phyloP scores from a whole-genome alignment of 371 early-diverging fungal genomes.

The Rhizopus sp. region DNA sequence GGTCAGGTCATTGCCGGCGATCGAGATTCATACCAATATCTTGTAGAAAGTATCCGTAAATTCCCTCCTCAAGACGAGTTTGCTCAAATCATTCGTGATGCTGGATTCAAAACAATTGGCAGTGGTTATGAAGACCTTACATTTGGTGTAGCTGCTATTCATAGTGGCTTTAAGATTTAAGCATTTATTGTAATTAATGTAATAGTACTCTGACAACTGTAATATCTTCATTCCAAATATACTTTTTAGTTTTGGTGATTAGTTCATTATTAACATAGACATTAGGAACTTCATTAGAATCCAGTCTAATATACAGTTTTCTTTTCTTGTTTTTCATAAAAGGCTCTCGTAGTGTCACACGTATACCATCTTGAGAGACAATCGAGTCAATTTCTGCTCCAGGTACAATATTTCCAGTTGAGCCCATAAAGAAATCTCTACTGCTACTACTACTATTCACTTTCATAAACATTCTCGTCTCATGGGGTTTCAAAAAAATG shows the following conservation, averaged over 20 bases:
- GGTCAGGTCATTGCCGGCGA: conserved; percentile 92
- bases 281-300: conserved; percentile 16
- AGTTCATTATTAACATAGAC: conserved; percentile 23
- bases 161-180: conserved; percentile 88
- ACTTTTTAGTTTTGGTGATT: conserved; percentile 10
- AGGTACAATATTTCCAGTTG: conserved; percentile 48
- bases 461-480: conserved; percentile 45
- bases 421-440: conserved; percentile 31
- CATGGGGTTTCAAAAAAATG: conserved; percentile 35
- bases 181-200: conserved; percentile 7
- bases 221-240: conserved; percentile 20
- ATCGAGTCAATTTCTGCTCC: conserved; percentile 37
- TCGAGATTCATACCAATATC: conserved; percentile 92
- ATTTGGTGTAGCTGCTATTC: conserved; percentile 96
- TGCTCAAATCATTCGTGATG: conserved; percentile 85
- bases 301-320: conserved; percentile 15
- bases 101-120: conserved; percentile 90
- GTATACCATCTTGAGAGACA: conserved; percentile 5
- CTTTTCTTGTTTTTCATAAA: conserved; percentile 6
- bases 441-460: conserved; percentile 7
- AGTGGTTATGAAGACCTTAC: conserved; percentile 93
- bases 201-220: conserved; percentile 20
- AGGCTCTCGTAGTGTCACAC: conserved; percentile 21
- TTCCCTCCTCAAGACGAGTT: conserved; percentile 94
- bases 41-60: conserved; percentile 97